Conservation (phyloP, 2,329 filamentous ascomycete genomes). For the Penicillium olsonii region DNA sequence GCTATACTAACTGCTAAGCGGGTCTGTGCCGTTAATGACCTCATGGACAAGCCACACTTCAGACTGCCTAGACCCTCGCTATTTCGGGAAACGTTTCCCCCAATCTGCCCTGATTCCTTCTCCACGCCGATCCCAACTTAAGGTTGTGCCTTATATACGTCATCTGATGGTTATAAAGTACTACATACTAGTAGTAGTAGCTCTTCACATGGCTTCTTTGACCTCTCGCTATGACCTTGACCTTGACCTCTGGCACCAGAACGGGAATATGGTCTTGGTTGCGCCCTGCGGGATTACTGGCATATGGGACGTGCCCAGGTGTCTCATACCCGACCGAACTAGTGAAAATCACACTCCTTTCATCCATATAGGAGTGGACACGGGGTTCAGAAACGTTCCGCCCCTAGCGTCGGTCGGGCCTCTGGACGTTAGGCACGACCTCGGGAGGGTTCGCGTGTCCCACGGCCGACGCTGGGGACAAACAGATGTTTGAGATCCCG, state of each 20-base stretch:
- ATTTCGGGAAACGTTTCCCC: background rate
- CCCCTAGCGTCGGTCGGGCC: background rate
- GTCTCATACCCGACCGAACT: background rate
- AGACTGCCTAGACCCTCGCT: background rate
- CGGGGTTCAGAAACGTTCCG: background rate
- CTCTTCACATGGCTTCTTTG: background rate
- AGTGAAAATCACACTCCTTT: background rate
- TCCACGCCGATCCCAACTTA: background rate
- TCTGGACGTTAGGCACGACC: background rate
- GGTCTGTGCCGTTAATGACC: background rate
- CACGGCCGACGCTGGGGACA: no score
- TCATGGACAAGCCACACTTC: background rate
- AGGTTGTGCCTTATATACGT: background rate
- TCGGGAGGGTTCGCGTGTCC: no score
- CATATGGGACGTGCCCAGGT: no score
- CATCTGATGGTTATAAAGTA: no score
- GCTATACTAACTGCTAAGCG: background rate
- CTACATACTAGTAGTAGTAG: no score
- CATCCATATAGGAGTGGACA: background rate
- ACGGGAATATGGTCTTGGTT: background rate
- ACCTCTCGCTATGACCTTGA: background rate
- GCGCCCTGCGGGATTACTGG: background rate
- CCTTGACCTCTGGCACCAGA: background rate
- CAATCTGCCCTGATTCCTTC: background rate
- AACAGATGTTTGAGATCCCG: no score